phyloP scores from a whole-genome alignment of 2,329 filamentous ascomycete genomes.

The Penicillium hordei region DNA sequence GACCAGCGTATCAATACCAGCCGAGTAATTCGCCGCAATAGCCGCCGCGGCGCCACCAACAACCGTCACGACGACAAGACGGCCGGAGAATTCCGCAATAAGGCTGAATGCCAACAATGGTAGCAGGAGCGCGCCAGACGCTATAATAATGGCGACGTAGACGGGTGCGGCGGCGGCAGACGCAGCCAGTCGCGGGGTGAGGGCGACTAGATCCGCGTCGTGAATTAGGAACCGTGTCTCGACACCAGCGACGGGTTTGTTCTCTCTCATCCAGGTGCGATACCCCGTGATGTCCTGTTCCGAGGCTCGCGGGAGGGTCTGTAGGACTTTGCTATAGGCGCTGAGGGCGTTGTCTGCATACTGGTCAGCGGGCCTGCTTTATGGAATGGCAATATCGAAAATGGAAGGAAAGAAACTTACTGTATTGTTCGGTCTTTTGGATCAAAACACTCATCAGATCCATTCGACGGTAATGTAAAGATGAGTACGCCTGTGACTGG shows the following conservation, averaged over 20 bases:
- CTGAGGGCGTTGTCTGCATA: slow-evolving; percentile 42
- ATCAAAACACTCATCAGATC: slow-evolving; percentile 57
- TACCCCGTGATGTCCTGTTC: slow-evolving; percentile 53
- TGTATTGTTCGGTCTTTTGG: slow-evolving; percentile 62
- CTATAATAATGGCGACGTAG: slow-evolving; percentile 46
- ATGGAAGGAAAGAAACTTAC: slow-evolving; percentile 38
- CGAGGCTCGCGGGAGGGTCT: slow-evolving; percentile 48
- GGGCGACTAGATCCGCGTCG: slow-evolving; percentile 47
- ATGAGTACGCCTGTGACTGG: slow-evolving; percentile 52
- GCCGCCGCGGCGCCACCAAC: slow-evolving; percentile 50
- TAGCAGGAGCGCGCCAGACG: slow-evolving; percentile 55
- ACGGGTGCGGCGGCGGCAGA: slow-evolving; percentile 26
- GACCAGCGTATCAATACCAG: slow-evolving; percentile 37
- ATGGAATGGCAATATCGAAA: neutral
- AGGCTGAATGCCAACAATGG: slow-evolving; percentile 61
- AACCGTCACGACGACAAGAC: slow-evolving; percentile 58
- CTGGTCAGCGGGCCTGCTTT: neutral
- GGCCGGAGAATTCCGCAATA: slow-evolving; percentile 56
- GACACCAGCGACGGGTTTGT: slow-evolving; percentile 50
- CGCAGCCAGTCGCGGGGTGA: slow-evolving; percentile 26
- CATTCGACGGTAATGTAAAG: slow-evolving; percentile 55
- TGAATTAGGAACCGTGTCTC: slow-evolving; percentile 57
- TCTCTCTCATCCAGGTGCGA: slow-evolving; percentile 53
- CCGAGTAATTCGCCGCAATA: slow-evolving; percentile 39
- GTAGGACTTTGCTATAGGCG: slow-evolving; percentile 50